phyloP scores from a whole-genome alignment of 2,329 filamentous ascomycete genomes.

The Teratosphaeria zuluensis region DNA sequence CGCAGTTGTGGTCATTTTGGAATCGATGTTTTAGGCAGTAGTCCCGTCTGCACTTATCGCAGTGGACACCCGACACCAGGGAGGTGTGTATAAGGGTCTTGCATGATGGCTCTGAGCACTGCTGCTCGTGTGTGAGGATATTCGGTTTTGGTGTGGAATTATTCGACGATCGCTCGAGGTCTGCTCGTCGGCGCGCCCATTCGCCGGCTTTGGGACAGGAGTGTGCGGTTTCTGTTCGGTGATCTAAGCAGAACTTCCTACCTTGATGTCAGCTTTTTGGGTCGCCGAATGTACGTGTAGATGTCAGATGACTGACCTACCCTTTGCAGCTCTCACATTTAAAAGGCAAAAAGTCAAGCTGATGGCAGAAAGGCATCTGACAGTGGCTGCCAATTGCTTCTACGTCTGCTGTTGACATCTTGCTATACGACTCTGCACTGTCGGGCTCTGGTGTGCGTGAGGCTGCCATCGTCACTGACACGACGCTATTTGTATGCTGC shows the following conservation, averaged over 20 bases:
- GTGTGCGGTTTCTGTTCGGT: conserved; percentile 78
- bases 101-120: conserved; percentile 57
- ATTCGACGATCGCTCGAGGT: conserved; percentile 23
- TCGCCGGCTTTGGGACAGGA: conserved; percentile 52
- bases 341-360: conserved; percentile 94
- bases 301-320: conserved; percentile 20
- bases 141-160: conserved; percentile 37
- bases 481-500: background rate
- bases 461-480: background rate
- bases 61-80: conserved; percentile 60
- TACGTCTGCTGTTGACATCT: conserved; percentile 68
- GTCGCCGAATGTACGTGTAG: background rate
- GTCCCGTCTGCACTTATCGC: conserved; percentile 57
- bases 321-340: conserved; percentile 76
- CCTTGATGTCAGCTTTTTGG: background rate
- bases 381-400: conserved; percentile 84
- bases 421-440: conserved; percentile 46
- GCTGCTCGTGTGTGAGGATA: conserved; percentile 54
- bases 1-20: conserved; percentile 74
- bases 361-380: conserved; percentile 81
- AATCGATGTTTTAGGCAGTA: conserved; percentile 74
- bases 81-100: conserved; percentile 63
- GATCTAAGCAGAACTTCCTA: conserved; percentile 71
- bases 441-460: conserved; percentile 1
- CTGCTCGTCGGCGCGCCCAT: conserved; percentile 46